phyloP scores from a whole-genome alignment of 108 stramenopile genomes.

The Tribonema minus region DNA sequence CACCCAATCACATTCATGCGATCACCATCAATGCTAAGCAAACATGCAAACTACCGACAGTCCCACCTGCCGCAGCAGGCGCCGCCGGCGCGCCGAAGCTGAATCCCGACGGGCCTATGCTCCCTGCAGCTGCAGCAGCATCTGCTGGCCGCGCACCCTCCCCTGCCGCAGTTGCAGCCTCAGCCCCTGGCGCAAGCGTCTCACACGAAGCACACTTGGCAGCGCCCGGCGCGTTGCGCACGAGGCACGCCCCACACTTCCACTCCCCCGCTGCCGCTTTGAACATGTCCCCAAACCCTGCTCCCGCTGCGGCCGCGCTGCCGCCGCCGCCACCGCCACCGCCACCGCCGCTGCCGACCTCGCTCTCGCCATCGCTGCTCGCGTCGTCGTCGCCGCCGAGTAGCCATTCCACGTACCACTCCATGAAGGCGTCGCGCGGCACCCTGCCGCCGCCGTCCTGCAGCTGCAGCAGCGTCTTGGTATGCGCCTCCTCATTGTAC shows the following conservation, averaged over 20 bases:
- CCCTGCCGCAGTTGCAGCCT: neutral
- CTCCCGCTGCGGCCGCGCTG: too few species aligned
- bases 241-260: conserved; percentile 76
- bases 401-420: conserved; percentile 79
- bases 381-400: conserved; percentile 74
- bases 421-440: conserved; percentile 60
- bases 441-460: conserved; percentile 52
- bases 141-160: neutral
- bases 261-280: conserved; percentile 57
- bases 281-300: too few species aligned
- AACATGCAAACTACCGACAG: too few species aligned
- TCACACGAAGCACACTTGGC: conserved; percentile 21
- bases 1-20: too few species aligned
- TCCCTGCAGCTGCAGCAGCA: neutral
- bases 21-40: too few species aligned
- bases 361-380: conserved; percentile 49
- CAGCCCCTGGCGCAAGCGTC: conserved; percentile 32
- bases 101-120: neutral
- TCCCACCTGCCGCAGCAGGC: too few species aligned
- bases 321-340: too few species aligned
- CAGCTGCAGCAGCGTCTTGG: conserved; percentile 58
- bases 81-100: neutral
- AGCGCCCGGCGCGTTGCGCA: conserved; percentile 56
- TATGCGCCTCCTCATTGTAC: conserved; percentile 75
- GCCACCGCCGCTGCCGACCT: too few species aligned